Evolutionary conservation across 2,329 filamentous ascomycete species (phyloP).

Genomic region (Neopestalotiopsis rosae): DNA sequence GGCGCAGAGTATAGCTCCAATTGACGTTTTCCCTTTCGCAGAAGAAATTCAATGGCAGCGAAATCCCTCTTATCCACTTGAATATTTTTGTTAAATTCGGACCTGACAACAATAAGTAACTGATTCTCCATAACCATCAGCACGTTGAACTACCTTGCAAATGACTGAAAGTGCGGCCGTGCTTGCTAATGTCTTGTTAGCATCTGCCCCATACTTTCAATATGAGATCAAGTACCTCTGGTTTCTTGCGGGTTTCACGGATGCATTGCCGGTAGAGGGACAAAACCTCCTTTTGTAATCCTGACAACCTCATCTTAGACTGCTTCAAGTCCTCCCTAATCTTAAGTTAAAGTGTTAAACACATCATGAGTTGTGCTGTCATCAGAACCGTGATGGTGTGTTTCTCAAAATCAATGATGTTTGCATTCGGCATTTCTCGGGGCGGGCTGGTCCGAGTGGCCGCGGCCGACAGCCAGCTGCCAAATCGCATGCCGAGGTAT

Average conservation of each 20-base stretch:
- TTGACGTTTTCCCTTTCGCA: conserved; percentile 82
- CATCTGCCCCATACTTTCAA: conserved; percentile 19
- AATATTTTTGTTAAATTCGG: conserved; percentile 77
- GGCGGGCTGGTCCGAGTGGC: not conserved
- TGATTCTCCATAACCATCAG: not conserved
- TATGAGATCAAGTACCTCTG: conserved; percentile 56
- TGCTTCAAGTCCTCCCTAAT: not conserved
- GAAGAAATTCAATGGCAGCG: conserved; percentile 79
- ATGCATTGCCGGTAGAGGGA: conserved; percentile 86
- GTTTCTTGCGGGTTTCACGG: conserved; percentile 81
- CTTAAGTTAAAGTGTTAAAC: not conserved
- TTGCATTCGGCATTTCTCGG: conserved; percentile 6
- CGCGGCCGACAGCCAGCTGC: not conserved
- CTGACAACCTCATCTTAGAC: conserved; percentile 67
- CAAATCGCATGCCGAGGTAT: too few relatives aligned
- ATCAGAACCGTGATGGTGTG: not conserved
- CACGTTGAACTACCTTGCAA: conserved; percentile 58
- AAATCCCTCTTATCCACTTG: conserved; percentile 83
- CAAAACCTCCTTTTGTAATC: conserved; percentile 88
- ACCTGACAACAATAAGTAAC: conserved; percentile 46
- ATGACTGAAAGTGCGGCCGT: conserved; percentile 66
- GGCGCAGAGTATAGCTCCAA: conserved; percentile 82
- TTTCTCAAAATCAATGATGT: conserved; percentile 9
- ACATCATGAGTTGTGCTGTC: not conserved
- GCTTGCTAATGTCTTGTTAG: conserved; percentile 49